Conservation (phyloP, 805 yeast genomes). For the Schwanniomyces sp. region DNA sequence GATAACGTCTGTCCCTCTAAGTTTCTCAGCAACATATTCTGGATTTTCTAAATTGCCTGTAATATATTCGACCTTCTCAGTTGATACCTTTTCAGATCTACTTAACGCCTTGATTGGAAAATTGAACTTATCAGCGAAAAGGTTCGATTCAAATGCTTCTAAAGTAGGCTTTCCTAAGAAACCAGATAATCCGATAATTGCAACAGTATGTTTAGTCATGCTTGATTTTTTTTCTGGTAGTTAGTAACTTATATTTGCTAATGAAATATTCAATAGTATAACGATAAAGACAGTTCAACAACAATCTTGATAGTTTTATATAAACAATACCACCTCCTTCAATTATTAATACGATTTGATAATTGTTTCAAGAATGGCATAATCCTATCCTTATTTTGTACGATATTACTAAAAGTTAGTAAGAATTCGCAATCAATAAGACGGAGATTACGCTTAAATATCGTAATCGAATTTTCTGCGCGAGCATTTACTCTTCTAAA, state of each 20-base stretch:
- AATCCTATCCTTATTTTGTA: neutral
- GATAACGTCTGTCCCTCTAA: slow-evolving; percentile 51
- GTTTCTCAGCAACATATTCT: slow-evolving; percentile 30
- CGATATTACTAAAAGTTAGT: neutral
- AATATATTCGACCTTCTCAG: slow-evolving; percentile 41
- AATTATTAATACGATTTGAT: neutral
- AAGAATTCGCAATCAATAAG: neutral
- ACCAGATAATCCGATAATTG: slow-evolving; percentile 56
- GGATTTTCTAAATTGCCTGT: slow-evolving; percentile 27
- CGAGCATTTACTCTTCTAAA: too few relatives aligned
- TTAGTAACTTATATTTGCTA: neutral
- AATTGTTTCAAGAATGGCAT: neutral
- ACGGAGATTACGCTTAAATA: neutral
- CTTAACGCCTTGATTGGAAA: slow-evolving; percentile 55
- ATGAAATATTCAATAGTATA: neutral
- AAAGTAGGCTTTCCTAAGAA: slow-evolving; percentile 48
- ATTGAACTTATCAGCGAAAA: slow-evolving; percentile 39
- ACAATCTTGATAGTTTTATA: neutral
- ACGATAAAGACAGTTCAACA: neutral
- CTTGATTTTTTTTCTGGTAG: neutral
- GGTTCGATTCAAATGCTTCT: slow-evolving; percentile 42
- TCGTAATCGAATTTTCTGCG: neutral
- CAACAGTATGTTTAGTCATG: slow-evolving; percentile 32
- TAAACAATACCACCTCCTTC: neutral
- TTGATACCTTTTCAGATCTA: slow-evolving; percentile 34